Conservation (phyloP, 352 stramenopile genomes). For the Globisporangium barbulae region DNA sequence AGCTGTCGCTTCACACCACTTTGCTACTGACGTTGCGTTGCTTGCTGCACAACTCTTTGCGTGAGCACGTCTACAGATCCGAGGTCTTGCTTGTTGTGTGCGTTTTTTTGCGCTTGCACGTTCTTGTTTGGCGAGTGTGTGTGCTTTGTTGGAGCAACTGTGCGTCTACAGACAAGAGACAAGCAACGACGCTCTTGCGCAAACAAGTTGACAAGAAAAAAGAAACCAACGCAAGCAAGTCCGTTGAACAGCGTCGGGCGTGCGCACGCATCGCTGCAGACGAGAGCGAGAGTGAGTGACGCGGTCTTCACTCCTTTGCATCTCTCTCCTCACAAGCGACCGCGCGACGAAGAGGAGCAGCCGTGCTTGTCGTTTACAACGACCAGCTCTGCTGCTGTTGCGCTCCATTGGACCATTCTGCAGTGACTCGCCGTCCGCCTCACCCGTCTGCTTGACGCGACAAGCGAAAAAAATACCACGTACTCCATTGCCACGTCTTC, state of each 20-base stretch:
- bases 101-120: not conserved
- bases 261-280: slow-evolving; percentile 1
- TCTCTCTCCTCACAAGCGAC: not conserved
- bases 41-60: not conserved
- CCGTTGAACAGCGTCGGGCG: not conserved
- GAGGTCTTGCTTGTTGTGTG: not conserved
- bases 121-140: too few species aligned
- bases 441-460: not conserved
- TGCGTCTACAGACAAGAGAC: not conserved
- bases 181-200: not conserved
- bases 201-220: not conserved
- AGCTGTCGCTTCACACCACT: not conserved
- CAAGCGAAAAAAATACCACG: not conserved
- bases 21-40: not conserved
- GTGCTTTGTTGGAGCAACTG: not conserved
- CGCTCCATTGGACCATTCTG: slow-evolving; percentile 1
- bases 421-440: not conserved
- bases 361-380: slow-evolving; percentile 5
- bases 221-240: not conserved
- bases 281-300: not conserved
- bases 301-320: not conserved
- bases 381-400: not conserved
- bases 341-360: not conserved
- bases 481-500: not conserved
- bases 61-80: not conserved